phyloP scores from a whole-genome alignment of 164 flowering plant species.

The Stephania cephalantha region DNA sequence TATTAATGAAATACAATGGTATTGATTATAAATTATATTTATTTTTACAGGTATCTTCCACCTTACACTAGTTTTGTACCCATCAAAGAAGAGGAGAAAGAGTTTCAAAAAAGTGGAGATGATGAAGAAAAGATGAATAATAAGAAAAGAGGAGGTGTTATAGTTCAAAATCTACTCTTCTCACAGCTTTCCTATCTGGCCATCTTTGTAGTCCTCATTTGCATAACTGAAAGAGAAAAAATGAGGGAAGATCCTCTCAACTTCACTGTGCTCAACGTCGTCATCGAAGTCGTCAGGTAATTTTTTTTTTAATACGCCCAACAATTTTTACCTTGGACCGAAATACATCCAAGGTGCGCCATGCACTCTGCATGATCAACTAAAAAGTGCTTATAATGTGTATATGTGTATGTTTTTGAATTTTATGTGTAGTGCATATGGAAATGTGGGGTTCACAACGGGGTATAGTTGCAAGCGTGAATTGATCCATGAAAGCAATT shows the following conservation, averaged over 20 bases:
- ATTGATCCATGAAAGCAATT: constrained; percentile 23
- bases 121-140: not conserved
- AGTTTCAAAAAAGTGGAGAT: not conserved
- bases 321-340: too few relatives aligned
- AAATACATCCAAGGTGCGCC: too few relatives aligned
- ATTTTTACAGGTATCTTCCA: constrained; percentile 64
- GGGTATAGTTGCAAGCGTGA: constrained; percentile 58
- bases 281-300: constrained; percentile 42
- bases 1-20: too few relatives aligned
- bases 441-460: constrained; percentile 66
- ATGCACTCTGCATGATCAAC: too few relatives aligned
- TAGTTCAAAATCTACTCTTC: constrained; percentile 20
- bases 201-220: constrained; percentile 35
- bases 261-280: constrained; percentile 39
- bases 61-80: constrained; percentile 53
- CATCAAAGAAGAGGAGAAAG: constrained; percentile 9
- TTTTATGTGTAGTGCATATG: constrained; percentile 47
- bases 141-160: not conserved
- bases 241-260: constrained; percentile 44
- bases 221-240: constrained; percentile 40
- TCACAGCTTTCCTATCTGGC: constrained; percentile 39
- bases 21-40: not conserved
- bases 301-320: too few relatives aligned
- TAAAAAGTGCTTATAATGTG: not conserved
- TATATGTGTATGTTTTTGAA: too few relatives aligned